Percentiles rank a stretch among this genome's conserved stretches.
These are phyloP conservation scores for Verticillium tricorpus DNA, from an alignment of 2,329 filamentous ascomycete species.

Conservation along the genomic window DNA sequence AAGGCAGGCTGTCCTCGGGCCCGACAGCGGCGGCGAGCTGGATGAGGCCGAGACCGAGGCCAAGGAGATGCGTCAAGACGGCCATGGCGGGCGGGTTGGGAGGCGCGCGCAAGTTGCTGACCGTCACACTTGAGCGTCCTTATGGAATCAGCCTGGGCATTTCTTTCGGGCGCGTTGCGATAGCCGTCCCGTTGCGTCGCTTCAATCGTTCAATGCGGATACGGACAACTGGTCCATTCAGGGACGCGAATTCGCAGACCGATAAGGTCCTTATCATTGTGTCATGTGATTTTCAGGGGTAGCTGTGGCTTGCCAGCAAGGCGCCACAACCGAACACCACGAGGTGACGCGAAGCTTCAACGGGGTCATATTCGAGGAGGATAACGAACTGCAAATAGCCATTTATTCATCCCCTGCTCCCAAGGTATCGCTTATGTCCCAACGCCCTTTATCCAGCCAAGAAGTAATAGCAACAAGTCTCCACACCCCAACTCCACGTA, in stretches of 20 bases:
- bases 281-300: neutral
- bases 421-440: neutral
- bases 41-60: conserved; percentile 5
- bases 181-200: neutral
- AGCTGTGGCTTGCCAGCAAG: neutral
- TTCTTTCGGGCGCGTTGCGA: neutral
- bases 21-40: conserved; percentile 19
- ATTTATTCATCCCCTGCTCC: neutral
- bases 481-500: neutral
- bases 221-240: neutral
- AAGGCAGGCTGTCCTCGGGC: conserved; percentile 44
- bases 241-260: neutral
- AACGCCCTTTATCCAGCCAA: neutral
- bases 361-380: neutral
- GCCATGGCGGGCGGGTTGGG: neutral
- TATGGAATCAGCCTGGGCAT: neutral
- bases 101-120: neutral
- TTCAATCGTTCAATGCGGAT: neutral
- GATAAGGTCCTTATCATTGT: neutral
- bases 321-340: neutral
- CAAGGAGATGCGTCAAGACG: neutral
- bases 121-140: neutral
- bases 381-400: neutral
- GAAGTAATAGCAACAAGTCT: neutral
- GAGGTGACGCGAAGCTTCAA: too few relatives aligned